phyloP scores from a whole-genome alignment of 2,329 filamentous ascomycete genomes.

The Arthrobotrys sinensis region DNA sequence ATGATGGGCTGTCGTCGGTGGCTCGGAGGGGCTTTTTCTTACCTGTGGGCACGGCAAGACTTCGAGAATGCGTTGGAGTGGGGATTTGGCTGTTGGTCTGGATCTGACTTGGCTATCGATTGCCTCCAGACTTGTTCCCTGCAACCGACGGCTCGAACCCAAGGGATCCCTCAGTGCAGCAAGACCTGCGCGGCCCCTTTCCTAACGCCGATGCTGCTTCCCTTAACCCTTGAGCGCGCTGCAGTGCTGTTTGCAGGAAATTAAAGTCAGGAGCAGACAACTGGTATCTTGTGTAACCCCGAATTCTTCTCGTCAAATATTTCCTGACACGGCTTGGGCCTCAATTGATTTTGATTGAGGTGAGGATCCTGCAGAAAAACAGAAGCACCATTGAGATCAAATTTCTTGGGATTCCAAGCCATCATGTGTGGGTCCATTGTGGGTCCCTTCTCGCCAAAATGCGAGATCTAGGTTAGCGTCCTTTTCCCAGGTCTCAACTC shows the following conservation, averaged over 20 bases:
- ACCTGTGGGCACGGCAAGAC: slow-evolving; percentile 32
- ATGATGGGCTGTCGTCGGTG: slow-evolving; percentile 36
- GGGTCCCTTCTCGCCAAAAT: slow-evolving; percentile 31
- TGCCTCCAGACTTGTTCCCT: slow-evolving; percentile 15
- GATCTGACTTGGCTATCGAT: slow-evolving; percentile 21
- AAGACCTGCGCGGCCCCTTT: background rate
- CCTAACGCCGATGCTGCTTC: slow-evolving; percentile 16
- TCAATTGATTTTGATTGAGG: slow-evolving; percentile 1
- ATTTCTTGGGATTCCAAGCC: slow-evolving; percentile 4
- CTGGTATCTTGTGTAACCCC: slow-evolving; percentile 41
- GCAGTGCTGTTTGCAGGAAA: background rate
- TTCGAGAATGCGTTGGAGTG: slow-evolving; percentile 41
- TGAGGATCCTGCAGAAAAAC: slow-evolving; percentile 9
- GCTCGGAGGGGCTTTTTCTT: background rate
- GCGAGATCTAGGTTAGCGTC: slow-evolving; percentile 25
- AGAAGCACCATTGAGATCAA: slow-evolving; percentile 1
- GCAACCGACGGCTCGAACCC: slow-evolving; percentile 21
- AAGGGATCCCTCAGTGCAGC: slow-evolving; percentile 15
- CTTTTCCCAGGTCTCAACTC: slow-evolving; percentile 17
- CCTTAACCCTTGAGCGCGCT: background rate
- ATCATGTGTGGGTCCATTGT: slow-evolving; percentile 11
- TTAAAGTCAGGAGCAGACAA: slow-evolving; percentile 10
- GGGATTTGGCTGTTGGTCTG: slow-evolving; percentile 23
- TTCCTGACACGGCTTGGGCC: slow-evolving; percentile 23
- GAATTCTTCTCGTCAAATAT: slow-evolving; percentile 40